Evolutionary conservation across 768 basidiomycete genomes (phyloP).

Genomic region (Boletus coccyginus): DNA sequence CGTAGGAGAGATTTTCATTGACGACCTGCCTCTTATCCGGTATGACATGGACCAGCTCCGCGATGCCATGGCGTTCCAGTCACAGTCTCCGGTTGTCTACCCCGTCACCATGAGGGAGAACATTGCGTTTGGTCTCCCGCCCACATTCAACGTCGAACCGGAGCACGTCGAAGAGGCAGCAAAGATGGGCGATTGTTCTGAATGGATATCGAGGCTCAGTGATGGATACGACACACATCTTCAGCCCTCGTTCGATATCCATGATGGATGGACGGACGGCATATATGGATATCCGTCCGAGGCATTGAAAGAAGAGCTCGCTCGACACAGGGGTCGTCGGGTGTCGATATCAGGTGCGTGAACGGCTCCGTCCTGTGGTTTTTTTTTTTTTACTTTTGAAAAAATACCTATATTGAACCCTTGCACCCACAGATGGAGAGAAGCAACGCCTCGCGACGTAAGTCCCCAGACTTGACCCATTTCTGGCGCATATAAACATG

Average conservation of each 20-base stretch:
- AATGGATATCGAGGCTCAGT: constrained; percentile 34
- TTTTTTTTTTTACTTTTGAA: too few relatives aligned
- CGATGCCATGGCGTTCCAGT: constrained; percentile 43
- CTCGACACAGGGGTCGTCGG: constrained; percentile 18
- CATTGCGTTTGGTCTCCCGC: constrained; percentile 33
- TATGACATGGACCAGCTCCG: constrained; percentile 43
- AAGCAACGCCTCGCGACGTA: constrained; percentile 50
- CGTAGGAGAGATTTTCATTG: constrained; percentile 43
- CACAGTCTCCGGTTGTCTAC: constrained; percentile 48
- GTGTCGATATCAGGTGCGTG: constrained; percentile 23
- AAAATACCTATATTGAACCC: not conserved
- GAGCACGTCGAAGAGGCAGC: constrained; percentile 32
- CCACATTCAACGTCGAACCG: constrained; percentile 6
- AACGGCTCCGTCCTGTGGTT: too few relatives aligned
- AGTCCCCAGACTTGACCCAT: constrained; percentile 14
- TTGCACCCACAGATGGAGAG: constrained; percentile 36
- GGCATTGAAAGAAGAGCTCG: constrained; percentile 20
- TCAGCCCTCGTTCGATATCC: constrained; percentile 18
- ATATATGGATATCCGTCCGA: constrained; percentile 18
- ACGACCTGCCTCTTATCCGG: constrained; percentile 36
- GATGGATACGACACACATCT: constrained; percentile 34
- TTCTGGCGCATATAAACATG: not conserved
- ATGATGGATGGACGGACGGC: constrained; percentile 21
- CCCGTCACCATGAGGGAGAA: constrained; percentile 47
- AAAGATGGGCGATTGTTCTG: constrained; percentile 27